These are phyloP conservation scores for Vitis hybrid DNA, from an alignment of 177 flowering plant species.

Conservation along the genomic window DNA sequence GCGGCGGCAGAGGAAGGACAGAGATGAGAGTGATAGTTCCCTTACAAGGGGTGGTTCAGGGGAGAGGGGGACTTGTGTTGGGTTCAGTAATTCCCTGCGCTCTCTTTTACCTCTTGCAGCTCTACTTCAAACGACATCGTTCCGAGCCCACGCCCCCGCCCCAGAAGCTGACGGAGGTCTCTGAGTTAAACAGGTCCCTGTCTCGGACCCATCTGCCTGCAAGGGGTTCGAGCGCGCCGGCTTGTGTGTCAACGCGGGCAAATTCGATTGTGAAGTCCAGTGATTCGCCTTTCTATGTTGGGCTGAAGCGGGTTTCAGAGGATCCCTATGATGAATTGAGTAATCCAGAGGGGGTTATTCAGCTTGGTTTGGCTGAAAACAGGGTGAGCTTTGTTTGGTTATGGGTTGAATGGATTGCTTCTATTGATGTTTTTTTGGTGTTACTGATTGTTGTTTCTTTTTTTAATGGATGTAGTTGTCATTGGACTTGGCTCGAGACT, in stretches of 20 bases:
- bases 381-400: constrained; percentile 36
- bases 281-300: constrained; percentile 52
- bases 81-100: constrained; percentile 95
- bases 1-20: constrained; percentile 40
- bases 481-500: constrained; percentile 70
- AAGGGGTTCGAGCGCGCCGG: constrained; percentile 48
- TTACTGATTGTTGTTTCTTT: neutral
- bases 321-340: constrained; percentile 58
- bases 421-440: constrained; percentile 1
- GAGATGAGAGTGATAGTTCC: constrained; percentile 96
- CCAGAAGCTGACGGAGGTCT: constrained; percentile 25
- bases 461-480: constrained; percentile 52
- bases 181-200: constrained; percentile 44
- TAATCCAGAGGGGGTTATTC: constrained; percentile 85
- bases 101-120: constrained; percentile 87
- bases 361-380: constrained; percentile 84
- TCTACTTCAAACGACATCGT: constrained; percentile 62
- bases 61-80: constrained; percentile 79
- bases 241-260: constrained; percentile 62
- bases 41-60: constrained; percentile 89
- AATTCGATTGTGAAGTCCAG: constrained; percentile 36
- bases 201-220: constrained; percentile 62
- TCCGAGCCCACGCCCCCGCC: constrained; percentile 23
- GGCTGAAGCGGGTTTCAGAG: constrained; percentile 42
- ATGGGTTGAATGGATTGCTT: neutral